Evolutionary conservation across 495 filamentous ascomycete species (phyloP).

Genomic region (Echria macrotheca): DNA sequence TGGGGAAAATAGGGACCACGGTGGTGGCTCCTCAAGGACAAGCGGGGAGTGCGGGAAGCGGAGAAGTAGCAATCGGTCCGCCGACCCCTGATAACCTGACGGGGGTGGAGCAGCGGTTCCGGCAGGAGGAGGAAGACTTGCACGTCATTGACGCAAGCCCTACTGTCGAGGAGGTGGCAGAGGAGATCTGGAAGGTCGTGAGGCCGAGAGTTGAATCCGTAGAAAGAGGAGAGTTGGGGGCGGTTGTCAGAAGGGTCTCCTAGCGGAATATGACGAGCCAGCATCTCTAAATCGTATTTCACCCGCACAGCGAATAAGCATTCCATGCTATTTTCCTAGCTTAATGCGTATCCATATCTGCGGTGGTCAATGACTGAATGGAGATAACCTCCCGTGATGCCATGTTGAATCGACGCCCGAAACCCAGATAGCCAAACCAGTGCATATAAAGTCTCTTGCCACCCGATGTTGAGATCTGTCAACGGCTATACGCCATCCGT

Average conservation of each 20-base stretch:
- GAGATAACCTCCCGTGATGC: constrained; percentile 6
- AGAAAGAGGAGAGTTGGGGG: constrained; percentile 42
- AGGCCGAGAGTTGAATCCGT: constrained; percentile 40
- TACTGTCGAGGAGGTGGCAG: constrained; percentile 45
- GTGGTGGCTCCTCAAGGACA: constrained; percentile 6
- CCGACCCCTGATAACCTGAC: constrained; percentile 11
- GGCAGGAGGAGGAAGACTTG: constrained; percentile 50
- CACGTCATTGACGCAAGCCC: constrained; percentile 50
- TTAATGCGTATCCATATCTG: too few relatives aligned
- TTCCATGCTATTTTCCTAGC: too few relatives aligned
- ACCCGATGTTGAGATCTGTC: constrained; percentile 29
- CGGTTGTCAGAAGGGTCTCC: constrained; percentile 35
- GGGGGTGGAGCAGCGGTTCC: constrained; percentile 35
- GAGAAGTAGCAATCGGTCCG: constrained; percentile 24
- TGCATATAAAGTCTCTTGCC: background rate
- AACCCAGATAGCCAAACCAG: constrained; percentile 15
- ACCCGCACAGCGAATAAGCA: too few relatives aligned
- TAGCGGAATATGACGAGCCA: constrained; percentile 11
- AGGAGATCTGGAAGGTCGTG: constrained; percentile 47
- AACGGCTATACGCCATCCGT: background rate
- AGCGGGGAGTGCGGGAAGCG: constrained; percentile 11
- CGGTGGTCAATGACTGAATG: too few relatives aligned
- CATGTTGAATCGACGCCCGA: constrained; percentile 23
- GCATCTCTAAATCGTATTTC: too few relatives aligned
- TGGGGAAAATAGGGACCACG: constrained; percentile 37